Percentiles rank a stretch among this genome's conserved stretches.
Conservation (phyloP, 805 yeast genomes). For the Wickerhamomyces chambardii region DNA sequence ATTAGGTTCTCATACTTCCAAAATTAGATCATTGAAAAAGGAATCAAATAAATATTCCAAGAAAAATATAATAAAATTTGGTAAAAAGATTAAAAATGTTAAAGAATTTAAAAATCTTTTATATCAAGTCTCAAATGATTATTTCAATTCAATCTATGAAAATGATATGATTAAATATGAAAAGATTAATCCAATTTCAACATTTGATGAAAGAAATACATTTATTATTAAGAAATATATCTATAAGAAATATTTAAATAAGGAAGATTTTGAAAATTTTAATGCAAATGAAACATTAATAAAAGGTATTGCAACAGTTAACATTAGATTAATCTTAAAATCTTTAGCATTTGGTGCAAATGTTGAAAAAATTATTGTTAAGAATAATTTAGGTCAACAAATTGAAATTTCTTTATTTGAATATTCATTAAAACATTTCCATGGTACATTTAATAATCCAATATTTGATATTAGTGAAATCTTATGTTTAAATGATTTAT, state of each 20-base stretch:
- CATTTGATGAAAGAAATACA: slow-evolving; percentile 39
- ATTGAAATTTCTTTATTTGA: slow-evolving; percentile 27
- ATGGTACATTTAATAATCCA: slow-evolving; percentile 18
- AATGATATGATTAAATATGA: slow-evolving; percentile 15
- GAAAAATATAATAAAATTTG: too few relatives aligned
- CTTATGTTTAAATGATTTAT: slow-evolving; percentile 41
- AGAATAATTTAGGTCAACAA: slow-evolving; percentile 6
- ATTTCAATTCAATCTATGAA: slow-evolving; percentile 57
- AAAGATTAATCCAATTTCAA: slow-evolving; percentile 24
- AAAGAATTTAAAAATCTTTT: slow-evolving; percentile 51
- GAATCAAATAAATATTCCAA: too few relatives aligned
- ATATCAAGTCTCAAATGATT: slow-evolving; percentile 42
- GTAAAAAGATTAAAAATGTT: too few relatives aligned
- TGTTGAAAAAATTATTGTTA: slow-evolving; percentile 29
- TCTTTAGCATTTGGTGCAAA: slow-evolving; percentile 41
- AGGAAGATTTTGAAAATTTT: slow-evolving; percentile 1
- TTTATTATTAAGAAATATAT: slow-evolving; percentile 64
- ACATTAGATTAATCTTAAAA: slow-evolving; percentile 32
- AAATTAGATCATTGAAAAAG: slow-evolving; percentile 67
- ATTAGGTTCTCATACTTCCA: slow-evolving; percentile 74
- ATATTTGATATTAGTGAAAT: slow-evolving; percentile 47
- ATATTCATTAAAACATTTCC: slow-evolving; percentile 43
- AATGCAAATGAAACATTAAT: slow-evolving; percentile 29
- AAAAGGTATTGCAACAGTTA: slow-evolving; percentile 43
- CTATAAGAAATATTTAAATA: slow-evolving; percentile 33